Base-by-base conservation (phyloP, 2,329 filamentous ascomycete genomes). In the Stagonosporopsis tanaceti region DNA sequence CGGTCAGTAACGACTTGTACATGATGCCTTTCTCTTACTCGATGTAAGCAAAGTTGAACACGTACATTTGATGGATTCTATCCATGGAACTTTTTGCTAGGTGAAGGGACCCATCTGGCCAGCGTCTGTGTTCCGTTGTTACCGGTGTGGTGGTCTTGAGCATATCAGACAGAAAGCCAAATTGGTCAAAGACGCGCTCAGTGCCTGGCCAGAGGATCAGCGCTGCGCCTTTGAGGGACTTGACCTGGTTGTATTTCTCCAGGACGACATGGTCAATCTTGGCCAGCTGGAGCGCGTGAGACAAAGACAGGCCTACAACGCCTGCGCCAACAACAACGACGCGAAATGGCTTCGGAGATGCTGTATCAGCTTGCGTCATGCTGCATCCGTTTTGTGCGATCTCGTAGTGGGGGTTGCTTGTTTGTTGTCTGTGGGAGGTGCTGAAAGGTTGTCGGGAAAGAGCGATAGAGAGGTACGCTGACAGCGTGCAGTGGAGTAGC, bases 251-350 rank as follows among this genome's bases (percentile, higher is more conserved):
- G 39, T 66, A 60, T 27, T 65, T 65, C 53, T 72, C 69, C 14
- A 72, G 59, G 28, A 72, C 55, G 7, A 70, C 24, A 51, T 64
- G 67, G 15, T 70, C 63, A 39, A 70, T 70, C 17, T 63, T 57
- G 30, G 59, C 57, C 9, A 62, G 59, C 42, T 69, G 59, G 3
- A 71, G 46, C 9, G 59, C 59, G 39, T 68, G 62, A 4, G 67
- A 63, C 20, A 68, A 40, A 11, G 60, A 56, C 4, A 70, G 54
- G 4, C 67, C 65, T 11, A 66, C 60, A 3, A 69, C 50, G 34
- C 66, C 59, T 17, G 60, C 66, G 20, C 67, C 66, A 8, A 60
- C 64, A 6, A 70, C 55, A 22, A 66, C 44, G 9, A 66, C 61
- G 38, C 57, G 41, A 39, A 65, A 65, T 6, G 60, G 59, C 30